These are phyloP conservation scores for Populus trichocarpa DNA, from an alignment of 441 rosid species.

Conservation along the genomic window DNA sequence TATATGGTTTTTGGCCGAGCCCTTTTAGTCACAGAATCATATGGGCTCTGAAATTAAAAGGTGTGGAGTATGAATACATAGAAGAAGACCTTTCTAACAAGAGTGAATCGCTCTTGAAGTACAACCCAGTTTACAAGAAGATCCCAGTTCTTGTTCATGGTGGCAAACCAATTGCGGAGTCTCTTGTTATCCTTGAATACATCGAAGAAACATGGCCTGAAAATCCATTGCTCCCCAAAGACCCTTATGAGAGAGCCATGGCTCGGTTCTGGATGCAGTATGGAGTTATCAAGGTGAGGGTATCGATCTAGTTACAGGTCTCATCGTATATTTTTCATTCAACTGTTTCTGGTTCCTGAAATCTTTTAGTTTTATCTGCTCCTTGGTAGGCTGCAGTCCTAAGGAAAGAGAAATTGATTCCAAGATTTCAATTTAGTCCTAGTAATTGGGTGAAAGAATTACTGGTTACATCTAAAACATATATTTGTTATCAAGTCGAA, in stretches of 20 bases:
- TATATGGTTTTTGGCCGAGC: slow-evolving; percentile 17
- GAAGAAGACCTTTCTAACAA: slow-evolving; percentile 16
- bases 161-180: slow-evolving; percentile 15
- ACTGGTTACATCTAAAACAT: too few relatives aligned
- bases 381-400: too few relatives aligned
- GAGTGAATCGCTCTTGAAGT: slow-evolving; percentile 6
- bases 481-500: too few relatives aligned
- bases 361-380: neutral
- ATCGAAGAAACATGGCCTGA: slow-evolving; percentile 27
- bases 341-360: neutral
- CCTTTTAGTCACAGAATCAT: slow-evolving; percentile 11
- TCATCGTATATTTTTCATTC: neutral
- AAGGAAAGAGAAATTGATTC: too few relatives aligned
- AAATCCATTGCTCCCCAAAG: slow-evolving; percentile 12
- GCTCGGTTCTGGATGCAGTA: slow-evolving; percentile 26
- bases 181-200: slow-evolving; percentile 16
- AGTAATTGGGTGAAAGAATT: too few relatives aligned
- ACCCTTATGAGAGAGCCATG: slow-evolving; percentile 19
- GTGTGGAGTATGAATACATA: slow-evolving; percentile 7
- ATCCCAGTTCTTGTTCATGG: slow-evolving; percentile 18
- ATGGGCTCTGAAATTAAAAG: slow-evolving; percentile 23
- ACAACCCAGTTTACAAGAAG: slow-evolving; percentile 17
- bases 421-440: too few relatives aligned
- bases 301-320: neutral
- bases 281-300: slow-evolving; percentile 11